Base-by-base conservation (phyloP, 306 rosid genomes). In the Castanopsis chinensis region DNA sequence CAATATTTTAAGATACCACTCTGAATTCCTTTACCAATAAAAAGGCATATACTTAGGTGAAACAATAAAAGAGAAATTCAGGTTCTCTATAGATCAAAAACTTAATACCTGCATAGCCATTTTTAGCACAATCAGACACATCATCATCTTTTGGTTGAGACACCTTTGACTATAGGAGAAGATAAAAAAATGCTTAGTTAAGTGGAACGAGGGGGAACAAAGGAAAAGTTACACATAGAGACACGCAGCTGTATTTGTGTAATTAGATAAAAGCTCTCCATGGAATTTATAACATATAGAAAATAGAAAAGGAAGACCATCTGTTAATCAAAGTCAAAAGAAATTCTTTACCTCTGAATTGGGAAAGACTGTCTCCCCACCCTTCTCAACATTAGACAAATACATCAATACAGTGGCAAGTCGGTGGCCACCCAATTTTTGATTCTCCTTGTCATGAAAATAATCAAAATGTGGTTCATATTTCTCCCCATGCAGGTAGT, bases 321-420 rank as follows among this genome's bases (percentile, higher is more conserved):
- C 71, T n/a, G 19, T 60, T 71, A 25, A 35, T 21, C 69, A 51
- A 41, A 41, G 35, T 21, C 21, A 80, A 56, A 30, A 72, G 76
- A 63, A 82, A 69, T 11, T 52, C 25, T 68, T 85, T 84, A 95
- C 99, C 94, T 78, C 84, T 1, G 94, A 18, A 68, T 91, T 41
- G 77, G 99, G 99, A 82, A 95, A 95, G 82, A 93, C 43, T 23
- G 99, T 95, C 79, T 95, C 99, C 37, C 99, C 99, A 58, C 99
- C 99, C 84, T 89, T 91, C 85, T 84, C 92, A 59, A 95, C 90
- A 74, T 87, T 69, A 54, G 99, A 93, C 87, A 95, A 81, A 91
- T 95, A 95, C 98, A 95, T 93, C 88, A 95, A 85, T 54, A 95
- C 90, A 11, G 99, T 95, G 78, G 97, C 98, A 23, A 93, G 49